Evolutionary conservation across 495 filamentous ascomycete species (phyloP), one percentile per base, ranked within the genome.

Genomic region (Aspergillus ellipticus): DNA sequence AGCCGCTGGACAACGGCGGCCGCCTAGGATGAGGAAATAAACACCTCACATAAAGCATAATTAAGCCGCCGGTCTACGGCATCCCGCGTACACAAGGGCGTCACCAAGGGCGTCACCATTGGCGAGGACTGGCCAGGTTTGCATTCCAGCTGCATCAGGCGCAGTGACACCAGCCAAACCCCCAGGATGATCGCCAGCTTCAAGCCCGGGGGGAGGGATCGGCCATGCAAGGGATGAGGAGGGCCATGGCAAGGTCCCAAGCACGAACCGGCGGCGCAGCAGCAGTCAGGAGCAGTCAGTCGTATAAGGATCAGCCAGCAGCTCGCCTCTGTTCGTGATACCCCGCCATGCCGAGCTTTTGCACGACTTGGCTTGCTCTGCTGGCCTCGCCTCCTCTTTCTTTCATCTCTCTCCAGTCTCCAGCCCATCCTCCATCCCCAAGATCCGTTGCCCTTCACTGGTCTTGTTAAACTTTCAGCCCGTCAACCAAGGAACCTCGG

Each of bases 271-370:
- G 43, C 15, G 43, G 13, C 6, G 21, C 20, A 10, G 21, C 31
- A 2, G n/a, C n/a, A n/a, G n/a, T n/a, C n/a, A n/a, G n/a, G n/a
- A n/a, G n/a, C n/a, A n/a, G n/a, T n/a, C n/a, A 28, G 24, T 28
- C 24, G 24, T 48, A 29, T 28, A 48, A 16, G 24, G 45, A 48
- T 48, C 45, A 29, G 45, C 45, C 45, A 16, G 16, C 24, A 29
- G 13, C 45, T 48, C 11, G 10, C 17, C 43, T 22, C 15, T 37
- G 37, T 51, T 51, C 29, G 49, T 51, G 31, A 41, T 47, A 29
- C 42, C 52, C 45, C 53, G 53, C 53, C 24, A 55, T 55, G 53
- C 53, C 53, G 53, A 55, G 53, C 42, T 22, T 55, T 49, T 55
- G 35, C 11, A 39, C 35, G 13, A 26, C 45, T 48, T 48, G 45